phyloP scores from a whole-genome alignment of 2,329 filamentous ascomycete species.

The Pseudocercospora crystallina region DNA sequence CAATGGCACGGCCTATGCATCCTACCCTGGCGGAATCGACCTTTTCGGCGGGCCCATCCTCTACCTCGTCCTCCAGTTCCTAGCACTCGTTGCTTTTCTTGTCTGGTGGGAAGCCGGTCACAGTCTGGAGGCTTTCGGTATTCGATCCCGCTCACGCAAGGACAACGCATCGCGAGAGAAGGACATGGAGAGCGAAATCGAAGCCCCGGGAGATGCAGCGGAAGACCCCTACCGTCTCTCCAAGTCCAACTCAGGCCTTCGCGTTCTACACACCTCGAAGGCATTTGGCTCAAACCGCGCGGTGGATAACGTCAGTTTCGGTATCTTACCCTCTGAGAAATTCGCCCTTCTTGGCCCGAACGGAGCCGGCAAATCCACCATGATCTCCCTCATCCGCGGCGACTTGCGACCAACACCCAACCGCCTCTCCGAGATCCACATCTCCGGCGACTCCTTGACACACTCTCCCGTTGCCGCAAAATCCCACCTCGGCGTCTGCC shows the following conservation, averaged over 20 bases:
- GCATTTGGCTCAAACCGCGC: constrained; percentile 70
- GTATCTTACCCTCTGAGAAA: constrained; percentile 72
- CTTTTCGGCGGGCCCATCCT: constrained; percentile 80
- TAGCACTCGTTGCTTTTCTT: constrained; percentile 68
- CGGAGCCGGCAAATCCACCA: constrained; percentile 85
- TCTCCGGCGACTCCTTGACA: constrained; percentile 73
- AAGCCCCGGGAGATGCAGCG: constrained; percentile 10
- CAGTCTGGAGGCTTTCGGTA: constrained; percentile 46
- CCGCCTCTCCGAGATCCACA: constrained; percentile 70
- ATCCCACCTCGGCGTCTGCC: constrained; percentile 79
- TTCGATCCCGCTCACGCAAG: constrained; percentile 1
- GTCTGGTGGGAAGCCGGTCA: constrained; percentile 69
- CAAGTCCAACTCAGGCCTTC: constrained; percentile 63
- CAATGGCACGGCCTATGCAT: constrained; percentile 58
- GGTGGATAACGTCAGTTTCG: constrained; percentile 81
- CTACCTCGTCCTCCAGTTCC: constrained; percentile 72
- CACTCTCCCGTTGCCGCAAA: constrained; percentile 69
- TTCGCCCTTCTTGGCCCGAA: constrained; percentile 87
- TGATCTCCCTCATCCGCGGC: constrained; percentile 80
- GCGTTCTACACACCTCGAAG: constrained; percentile 75
- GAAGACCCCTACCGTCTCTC: constrained; percentile 35
- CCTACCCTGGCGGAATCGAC: constrained; percentile 66
- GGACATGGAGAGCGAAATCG: constrained; percentile 33
- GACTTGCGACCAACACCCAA: constrained; percentile 63
- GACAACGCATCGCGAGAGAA: background rate